Evolutionary conservation across 768 basidiomycete genomes (phyloP), one percentile per base, ranked within the genome.

Genomic region (Flagelloscypha sp.): DNA sequence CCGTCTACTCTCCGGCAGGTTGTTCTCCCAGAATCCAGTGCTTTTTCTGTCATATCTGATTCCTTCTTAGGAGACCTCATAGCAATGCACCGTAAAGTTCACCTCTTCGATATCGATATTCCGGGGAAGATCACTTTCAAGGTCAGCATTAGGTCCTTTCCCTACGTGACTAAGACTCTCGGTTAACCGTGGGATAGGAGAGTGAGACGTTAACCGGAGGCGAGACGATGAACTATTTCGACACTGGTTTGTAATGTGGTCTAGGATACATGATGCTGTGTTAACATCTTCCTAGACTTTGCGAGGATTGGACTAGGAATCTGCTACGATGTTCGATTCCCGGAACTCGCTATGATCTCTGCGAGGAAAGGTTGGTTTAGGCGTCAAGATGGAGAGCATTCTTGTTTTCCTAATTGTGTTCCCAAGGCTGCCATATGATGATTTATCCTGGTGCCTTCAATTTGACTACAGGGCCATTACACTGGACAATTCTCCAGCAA

Each of bases 101-200:
- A 99, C 53, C 65, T 99, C 4, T 99, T 98, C 57, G 94, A 99
- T 54, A 97, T 98, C 42, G 90, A 98, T 51, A 94, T 99, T 34
- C 84, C 85, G 0, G 89, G 88, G 11, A 81, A 86, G 53, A 90
- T 94, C 54, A 86, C 58, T 13, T 92, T 92, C 70, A 87, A 86
- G 67, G 89, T 79, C 37, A 27, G 45, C 4, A 27, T 19, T 27
- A n/a, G 8, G 25, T 29, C 12, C 16, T 9, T 15, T 9, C 30
- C 22, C n/a, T 25, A 21, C 12, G 27, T 6, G 2, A 19, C 9
- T 18, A 7, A 20, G 19, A 19, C 17, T 33, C 21, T 24, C 27
- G 6, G n/a, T 30, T 28, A 30, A 13, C 41, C 15, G 35, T 36
- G 35, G 44, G 27, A 22, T 50, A 90, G 87, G 89, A 94, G 61